phyloP scores from a whole-genome alignment of 495 filamentous ascomycete species.

The Penicillium lagena region DNA sequence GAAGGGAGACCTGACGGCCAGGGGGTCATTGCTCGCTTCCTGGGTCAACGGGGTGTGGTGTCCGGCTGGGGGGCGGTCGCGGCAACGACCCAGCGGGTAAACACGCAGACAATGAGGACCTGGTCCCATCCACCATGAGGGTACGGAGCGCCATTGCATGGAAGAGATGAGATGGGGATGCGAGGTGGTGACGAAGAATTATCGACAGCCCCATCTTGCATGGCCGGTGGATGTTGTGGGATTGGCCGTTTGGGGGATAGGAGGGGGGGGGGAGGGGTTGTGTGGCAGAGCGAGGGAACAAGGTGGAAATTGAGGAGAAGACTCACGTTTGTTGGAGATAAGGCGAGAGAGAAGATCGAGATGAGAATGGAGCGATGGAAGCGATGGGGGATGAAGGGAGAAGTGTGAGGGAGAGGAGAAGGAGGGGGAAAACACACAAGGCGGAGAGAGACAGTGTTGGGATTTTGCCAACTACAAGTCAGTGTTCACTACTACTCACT shows the following conservation, averaged over 20 bases:
- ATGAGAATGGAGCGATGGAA: conserved; percentile 5
- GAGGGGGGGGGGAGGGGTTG: conserved; percentile 1
- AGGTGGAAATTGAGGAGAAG: conserved; percentile 8
- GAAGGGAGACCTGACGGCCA: background rate
- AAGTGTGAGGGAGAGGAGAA: conserved; percentile 15
- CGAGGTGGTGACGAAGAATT: background rate
- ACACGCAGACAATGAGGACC: conserved; percentile 9
- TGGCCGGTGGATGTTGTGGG: background rate
- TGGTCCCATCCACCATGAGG: background rate
- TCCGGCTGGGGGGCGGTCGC: conserved; percentile 19
- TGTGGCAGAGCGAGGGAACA: conserved; percentile 7
- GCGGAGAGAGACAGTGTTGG: conserved; percentile 28
- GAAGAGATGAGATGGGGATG: conserved; percentile 1
- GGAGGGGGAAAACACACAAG: conserved; percentile 19
- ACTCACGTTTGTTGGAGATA: conserved; percentile 8
- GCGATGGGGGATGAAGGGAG: conserved; percentile 15
- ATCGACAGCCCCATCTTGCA: no score
- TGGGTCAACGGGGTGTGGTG: conserved; percentile 8
- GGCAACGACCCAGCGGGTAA: conserved; percentile 17
- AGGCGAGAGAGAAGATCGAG: conserved; percentile 10
- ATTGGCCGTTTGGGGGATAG: background rate
- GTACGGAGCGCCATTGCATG: conserved; percentile 8
- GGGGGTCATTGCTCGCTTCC: background rate
- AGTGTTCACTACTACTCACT: background rate
- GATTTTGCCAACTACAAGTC: conserved; percentile 10